Evolutionary conservation across 306 rosid genomes (phyloP), one percentile per base, ranked within the genome.

Genomic region (Acacia acuminata): DNA sequence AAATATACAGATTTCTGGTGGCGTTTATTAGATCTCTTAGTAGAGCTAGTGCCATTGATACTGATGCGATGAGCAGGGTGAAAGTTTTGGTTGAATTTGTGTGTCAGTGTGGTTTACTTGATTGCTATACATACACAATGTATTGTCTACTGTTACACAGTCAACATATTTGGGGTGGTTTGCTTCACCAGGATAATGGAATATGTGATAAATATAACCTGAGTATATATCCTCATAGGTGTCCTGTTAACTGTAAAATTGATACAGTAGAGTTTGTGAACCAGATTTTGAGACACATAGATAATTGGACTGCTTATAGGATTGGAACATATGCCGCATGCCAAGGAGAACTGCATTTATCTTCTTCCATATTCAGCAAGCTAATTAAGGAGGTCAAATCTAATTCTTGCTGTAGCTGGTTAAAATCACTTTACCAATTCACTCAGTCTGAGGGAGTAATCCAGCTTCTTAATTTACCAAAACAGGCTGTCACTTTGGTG

Each of bases 331-430:
- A 81, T 78, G 88, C 90, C 51, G 88, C 85, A 47, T 78, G 93
- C 84, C 89, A 89, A 64, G 95, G 95, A 36, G 82, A 87, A 50
- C 85, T 92, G 91, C 70, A 64, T 64, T 55, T 86, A 9, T 88
- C 91, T 7, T 32, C 83, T 75, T 82, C 82, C 71, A 73, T 85
- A 73, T 89, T 91, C 74, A 67, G 82, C 44, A 83, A 83, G 71
- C 82, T 91, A 80, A 71, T 43, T 10, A 27, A 56, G n/a, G 81
- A 74, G 80, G 89, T 85, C 67, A 79, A 44, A 47, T 86, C 93
- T 47, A 78, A 82, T 83, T 55, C 82, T 42, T 88, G 84, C 79
- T 3, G 25, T 70, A 56, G 63, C 77, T 91, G 93, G 95, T 79
- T 91, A 84, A 85, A 82, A 82, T 76, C 90, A 22, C 77, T 93